Percentiles rank a stretch among this genome's conserved stretches.
Conservation (phyloP, 305 asterid genomes). For the Fraxinus paxiana region DNA sequence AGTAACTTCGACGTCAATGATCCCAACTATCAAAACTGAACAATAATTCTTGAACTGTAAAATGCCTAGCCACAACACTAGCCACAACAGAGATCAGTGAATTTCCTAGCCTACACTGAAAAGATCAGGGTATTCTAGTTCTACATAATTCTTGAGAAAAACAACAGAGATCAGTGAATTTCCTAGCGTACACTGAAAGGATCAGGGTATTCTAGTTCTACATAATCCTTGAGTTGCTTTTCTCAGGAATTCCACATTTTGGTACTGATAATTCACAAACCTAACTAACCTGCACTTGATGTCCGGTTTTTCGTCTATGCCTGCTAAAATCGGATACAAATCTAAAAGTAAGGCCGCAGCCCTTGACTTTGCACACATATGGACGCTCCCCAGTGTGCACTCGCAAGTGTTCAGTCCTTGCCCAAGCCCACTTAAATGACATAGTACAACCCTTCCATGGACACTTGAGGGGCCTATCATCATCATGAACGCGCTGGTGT, state of each 20-base stretch:
- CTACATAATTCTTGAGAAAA: conserved; percentile 18
- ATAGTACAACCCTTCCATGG: not conserved
- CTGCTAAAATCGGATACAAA: conserved; percentile 83
- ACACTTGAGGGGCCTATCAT: not conserved
- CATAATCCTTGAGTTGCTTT: conserved; percentile 22
- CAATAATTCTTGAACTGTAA: not conserved
- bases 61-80: not conserved
- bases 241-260: conserved; percentile 15
- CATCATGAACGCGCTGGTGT: not conserved
- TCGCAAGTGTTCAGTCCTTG: not conserved
- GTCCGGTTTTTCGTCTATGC: conserved; percentile 85
- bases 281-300: conserved; percentile 35
- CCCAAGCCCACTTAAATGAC: not conserved
- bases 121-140: conserved; percentile 15
- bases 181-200: not conserved
- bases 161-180: not conserved
- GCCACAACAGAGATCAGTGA: not conserved
- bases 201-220: conserved; percentile 15
- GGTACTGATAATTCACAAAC: conserved; percentile 15
- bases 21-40: not conserved
- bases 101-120: not conserved
- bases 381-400: conserved; percentile 57
- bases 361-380: conserved; percentile 60
- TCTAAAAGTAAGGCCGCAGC: conserved; percentile 78
- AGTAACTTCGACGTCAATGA: not conserved